Evolutionary conservation across 306 rosid genomes (phyloP), one percentile per base, ranked within the genome.

Genomic region (Fragaria vesca): DNA sequence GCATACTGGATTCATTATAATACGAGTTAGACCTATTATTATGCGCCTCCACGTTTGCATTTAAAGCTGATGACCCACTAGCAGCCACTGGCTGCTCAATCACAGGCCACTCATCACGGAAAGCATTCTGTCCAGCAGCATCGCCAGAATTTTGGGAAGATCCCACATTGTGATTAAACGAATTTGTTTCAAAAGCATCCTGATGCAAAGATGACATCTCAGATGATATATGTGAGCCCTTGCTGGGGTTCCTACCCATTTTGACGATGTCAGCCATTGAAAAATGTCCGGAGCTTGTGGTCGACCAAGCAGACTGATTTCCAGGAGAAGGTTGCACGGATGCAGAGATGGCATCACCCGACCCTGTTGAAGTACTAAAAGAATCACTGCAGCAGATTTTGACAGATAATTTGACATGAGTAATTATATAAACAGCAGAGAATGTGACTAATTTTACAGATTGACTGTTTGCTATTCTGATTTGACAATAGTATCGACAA

Each of bases 181-280:
- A 76, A 58, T 52, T 71, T 45, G 63, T n/a, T 12, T 43, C 48
- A 80, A 42, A 55, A 15, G 66, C 77, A 73, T 81, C 89, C 73
- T 85, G 85, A 36, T 82, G 80, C 50, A 45, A 46, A 42, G 26
- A 43, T 65, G 73, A 72, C 10, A 36, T 65, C 46, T 80, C 78
- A 46, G 80, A 16, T 68, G 80, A 62, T 17, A 51, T 36, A 47
- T 24, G 80, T 73, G 82, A 81, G 10, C 51, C 62, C 58, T 73
- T 80, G 21, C 73, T 11, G 3, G 71, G 76, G 10, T 78, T 60
- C 62, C 30, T 85, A 62, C 91, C 94, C 86, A 88, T 77, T 80
- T 82, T 88, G 10, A 91, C 90, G 81, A 91, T 40, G 74, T 91
- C 94, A 63, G 91, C 94, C 91, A 86, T 88, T 65, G 94, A 86